Evolutionary conservation across 2,329 filamentous ascomycete genomes (phyloP), one percentile per base, ranked within the genome.

Genomic region (Rasamsonia emersonii): DNA sequence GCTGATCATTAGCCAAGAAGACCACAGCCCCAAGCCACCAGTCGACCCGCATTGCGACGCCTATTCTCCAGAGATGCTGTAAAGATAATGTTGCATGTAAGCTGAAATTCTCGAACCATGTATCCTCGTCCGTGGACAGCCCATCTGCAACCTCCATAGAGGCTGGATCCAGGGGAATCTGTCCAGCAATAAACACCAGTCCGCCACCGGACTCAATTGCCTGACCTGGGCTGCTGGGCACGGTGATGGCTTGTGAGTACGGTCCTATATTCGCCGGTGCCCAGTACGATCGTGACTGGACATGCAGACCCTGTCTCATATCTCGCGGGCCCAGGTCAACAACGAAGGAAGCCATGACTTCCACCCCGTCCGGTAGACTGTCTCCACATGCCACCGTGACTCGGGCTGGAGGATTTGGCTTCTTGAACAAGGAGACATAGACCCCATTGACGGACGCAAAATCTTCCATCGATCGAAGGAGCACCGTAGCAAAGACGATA

Each of bases 241-340:
- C 61, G 2, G 72, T 68, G 30, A 91, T 77, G 3, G 86, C 86
- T 62, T 98, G 91, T 35, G 88, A 95, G 58, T 96, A 96, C 0
- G 91, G 91, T 0, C 91, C 91, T 33, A 98, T 96, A 51, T 96
- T 96, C 13, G 91, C 89, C 0, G 91, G 91, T 0, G 91, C 91
- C 91, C 91, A 98, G 67, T 96, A 96, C 8, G 86, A 93, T 23
- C 84, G 70, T 3, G 83, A 88, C 59, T 96, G 91, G 4, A 98
- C 88, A 55, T 98, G 91, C 1, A 96, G 70, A 0, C 59, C 82
- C 36, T 62, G 54, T 18, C 66, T 57, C 23, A 37, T 33, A 11
- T 44, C 42, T 24, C 47, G 48, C 17, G 40, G 25, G 4, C 53
- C 53, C 14, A 57, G 42, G 37, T 68, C 57, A n/a, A 70, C 47